Conservation (phyloP, 129 eudicot genomes). For the Escallonia rubra region DNA sequence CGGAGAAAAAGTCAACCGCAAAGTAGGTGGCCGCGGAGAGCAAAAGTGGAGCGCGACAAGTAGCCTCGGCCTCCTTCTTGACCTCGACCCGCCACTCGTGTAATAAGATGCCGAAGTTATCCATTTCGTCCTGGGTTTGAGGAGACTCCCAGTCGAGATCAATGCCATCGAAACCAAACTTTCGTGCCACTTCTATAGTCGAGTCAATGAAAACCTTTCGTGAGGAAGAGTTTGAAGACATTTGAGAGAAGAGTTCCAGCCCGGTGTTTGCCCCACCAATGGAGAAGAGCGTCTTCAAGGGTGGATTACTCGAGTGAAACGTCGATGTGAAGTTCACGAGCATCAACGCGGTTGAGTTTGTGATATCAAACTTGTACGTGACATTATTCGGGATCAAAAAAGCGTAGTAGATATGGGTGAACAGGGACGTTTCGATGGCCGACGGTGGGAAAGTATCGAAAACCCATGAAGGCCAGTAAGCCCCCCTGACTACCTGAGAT, state of each 20-base stretch:
- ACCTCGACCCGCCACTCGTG: constrained; percentile 63
- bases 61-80: constrained; percentile 37
- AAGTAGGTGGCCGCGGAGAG: constrained; percentile 72
- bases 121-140: constrained; percentile 44
- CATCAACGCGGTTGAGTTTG: constrained; percentile 23
- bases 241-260: constrained; percentile 23
- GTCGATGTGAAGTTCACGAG: constrained; percentile 67
- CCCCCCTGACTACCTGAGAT: constrained; percentile 42
- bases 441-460: constrained; percentile 35
- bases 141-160: constrained; percentile 88
- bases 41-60: constrained; percentile 38
- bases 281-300: constrained; percentile 48
- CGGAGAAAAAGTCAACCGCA: constrained; percentile 28
- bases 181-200: constrained; percentile 60
- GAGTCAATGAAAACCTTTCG: constrained; percentile 51
- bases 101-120: constrained; percentile 35
- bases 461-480: constrained; percentile 70
- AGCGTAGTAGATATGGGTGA: constrained; percentile 64
- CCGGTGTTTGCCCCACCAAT: constrained; percentile 59
- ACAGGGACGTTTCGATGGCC: constrained; percentile 42
- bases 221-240: constrained; percentile 33
- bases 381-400: constrained; percentile 44
- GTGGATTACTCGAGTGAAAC: constrained; percentile 34
- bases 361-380: constrained; percentile 55
- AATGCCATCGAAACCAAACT: constrained; percentile 64